Conservation (phyloP, 2,329 filamentous ascomycete species). For the Fusarium decemcellulare region DNA sequence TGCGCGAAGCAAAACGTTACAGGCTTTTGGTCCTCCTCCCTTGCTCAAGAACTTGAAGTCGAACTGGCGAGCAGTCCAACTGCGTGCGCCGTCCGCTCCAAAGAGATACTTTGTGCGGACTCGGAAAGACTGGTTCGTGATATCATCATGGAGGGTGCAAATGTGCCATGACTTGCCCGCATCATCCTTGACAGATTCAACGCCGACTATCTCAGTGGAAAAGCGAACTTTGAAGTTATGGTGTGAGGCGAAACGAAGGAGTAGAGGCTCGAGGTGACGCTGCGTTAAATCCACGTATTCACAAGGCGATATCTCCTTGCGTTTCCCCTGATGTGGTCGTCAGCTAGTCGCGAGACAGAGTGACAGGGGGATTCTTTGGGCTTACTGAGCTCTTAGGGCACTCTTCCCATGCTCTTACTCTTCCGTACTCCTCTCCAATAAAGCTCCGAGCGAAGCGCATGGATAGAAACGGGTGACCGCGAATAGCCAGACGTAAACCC, state of each 20-base stretch:
- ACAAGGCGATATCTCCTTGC: background rate
- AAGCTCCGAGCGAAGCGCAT: background rate
- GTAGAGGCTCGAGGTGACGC: background rate
- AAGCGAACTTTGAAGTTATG: background rate
- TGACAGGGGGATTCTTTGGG: background rate
- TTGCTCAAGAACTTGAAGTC: background rate
- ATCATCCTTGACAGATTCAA: background rate
- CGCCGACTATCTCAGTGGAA: background rate
- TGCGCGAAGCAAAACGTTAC: background rate
- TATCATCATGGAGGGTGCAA: background rate
- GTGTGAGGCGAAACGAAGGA: background rate
- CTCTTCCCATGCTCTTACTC: background rate
- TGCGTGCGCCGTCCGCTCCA: background rate
- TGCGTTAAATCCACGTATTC: background rate
- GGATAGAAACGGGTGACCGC: background rate
- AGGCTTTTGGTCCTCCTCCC: background rate
- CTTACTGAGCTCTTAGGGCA: background rate
- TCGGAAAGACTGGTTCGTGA: background rate
- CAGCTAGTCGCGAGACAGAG: background rate
- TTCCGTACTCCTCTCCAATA: background rate
- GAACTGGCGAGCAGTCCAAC: background rate
- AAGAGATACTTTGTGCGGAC: background rate
- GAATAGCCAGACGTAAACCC: background rate
- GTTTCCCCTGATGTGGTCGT: no score
- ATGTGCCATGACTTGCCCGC: background rate